Evolutionary conservation across 306 rosid species (phyloP).

Genomic region (Oxytropis ochrocephala): DNA sequence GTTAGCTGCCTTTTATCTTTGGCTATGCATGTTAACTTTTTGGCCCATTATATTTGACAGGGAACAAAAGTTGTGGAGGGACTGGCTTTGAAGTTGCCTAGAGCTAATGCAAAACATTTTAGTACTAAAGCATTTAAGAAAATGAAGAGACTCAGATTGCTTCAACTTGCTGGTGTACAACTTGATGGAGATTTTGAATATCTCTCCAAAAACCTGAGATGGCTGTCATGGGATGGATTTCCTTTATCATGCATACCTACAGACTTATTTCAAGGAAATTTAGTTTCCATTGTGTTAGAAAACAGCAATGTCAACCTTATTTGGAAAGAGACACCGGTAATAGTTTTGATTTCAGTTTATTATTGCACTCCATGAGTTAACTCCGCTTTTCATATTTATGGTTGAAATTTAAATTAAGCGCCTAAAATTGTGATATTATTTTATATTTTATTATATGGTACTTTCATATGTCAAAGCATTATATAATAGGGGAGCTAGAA

Average conservation of each 20-base stretch:
- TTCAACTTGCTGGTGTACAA: not conserved
- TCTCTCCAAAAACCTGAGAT: slow-evolving; percentile 1
- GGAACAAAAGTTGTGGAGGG: slow-evolving; percentile 21
- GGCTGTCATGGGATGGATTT: slow-evolving; percentile 16
- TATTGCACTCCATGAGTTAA: not conserved
- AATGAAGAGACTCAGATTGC: slow-evolving; percentile 18
- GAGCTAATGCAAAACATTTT: not conserved
- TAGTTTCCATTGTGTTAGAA: slow-evolving; percentile 7
- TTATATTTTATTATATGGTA: not conserved
- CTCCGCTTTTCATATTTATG: too few species aligned
- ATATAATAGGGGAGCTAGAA: too few species aligned
- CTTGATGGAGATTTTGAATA: slow-evolving; percentile 19
- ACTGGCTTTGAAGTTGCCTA: slow-evolving; percentile 10
- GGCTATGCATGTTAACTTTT: not conserved
- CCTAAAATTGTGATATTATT: not conserved
- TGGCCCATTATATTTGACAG: not conserved
- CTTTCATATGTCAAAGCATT: not conserved
- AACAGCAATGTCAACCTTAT: not conserved
- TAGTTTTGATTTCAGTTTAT: not conserved
- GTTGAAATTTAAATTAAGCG: not conserved
- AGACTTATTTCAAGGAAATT: not conserved
- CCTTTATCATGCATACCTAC: not conserved
- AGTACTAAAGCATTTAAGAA: not conserved
- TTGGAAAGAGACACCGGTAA: slow-evolving; percentile 17
- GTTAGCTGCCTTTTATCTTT: not conserved